A percentile compares a stretch with the other conserved stretches of the same genome.
Conservation (phyloP, 228 moss, liverwort and hornwort species). For the Sphagnum magellanicum region DNA sequence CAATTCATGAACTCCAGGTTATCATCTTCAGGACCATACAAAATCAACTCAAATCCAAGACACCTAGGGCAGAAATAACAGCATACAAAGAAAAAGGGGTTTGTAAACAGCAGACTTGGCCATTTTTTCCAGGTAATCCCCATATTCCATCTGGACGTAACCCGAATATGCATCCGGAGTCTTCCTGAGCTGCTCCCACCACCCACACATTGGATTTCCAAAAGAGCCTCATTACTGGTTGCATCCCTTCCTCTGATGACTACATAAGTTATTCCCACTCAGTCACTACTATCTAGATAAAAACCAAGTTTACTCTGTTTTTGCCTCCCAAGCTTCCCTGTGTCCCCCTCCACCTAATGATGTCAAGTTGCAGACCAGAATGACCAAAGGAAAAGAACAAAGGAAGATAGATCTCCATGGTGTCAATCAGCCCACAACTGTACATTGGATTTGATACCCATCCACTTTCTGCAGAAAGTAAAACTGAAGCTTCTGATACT, state of each 20-base stretch:
- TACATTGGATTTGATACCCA: neutral
- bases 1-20: neutral
- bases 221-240: too few species aligned
- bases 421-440: neutral
- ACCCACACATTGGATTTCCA: constrained; percentile 1
- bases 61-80: neutral
- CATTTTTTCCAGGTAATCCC: constrained; percentile 41
- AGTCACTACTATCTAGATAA: too few species aligned
- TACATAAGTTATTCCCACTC: too few species aligned
- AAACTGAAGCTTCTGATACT: neutral
- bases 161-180: constrained; percentile 24
- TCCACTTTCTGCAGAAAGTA: neutral
- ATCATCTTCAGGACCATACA: too few species aligned
- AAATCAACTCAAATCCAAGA: too few species aligned
- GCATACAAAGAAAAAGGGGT: neutral
- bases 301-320: too few species aligned
- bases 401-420: too few species aligned
- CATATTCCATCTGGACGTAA: constrained; percentile 46
- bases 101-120: constrained; percentile 16
- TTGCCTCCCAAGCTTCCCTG: too few species aligned
- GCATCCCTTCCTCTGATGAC: too few species aligned
- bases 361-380: too few species aligned
- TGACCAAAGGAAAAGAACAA: too few species aligned
- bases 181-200: constrained; percentile 24
- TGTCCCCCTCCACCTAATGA: too few species aligned